Percentiles rank a stretch among this genome's conserved stretches.
Conservation (phyloP, 106 monocot genomes). For the Gastrodia elata region DNA sequence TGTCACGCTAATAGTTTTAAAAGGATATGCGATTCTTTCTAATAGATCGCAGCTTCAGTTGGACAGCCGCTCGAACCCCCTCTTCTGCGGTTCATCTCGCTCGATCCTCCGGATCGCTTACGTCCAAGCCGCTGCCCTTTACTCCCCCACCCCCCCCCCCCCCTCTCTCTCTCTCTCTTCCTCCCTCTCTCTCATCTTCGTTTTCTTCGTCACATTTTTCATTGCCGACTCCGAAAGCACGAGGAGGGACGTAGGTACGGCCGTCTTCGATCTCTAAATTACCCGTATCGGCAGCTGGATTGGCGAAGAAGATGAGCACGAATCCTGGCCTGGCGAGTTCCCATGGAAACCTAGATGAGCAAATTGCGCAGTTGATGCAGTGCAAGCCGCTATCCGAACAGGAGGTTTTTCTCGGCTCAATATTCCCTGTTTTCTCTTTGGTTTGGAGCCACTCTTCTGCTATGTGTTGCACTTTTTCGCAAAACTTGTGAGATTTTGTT, state of each 20-base stretch:
- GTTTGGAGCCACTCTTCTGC: neutral
- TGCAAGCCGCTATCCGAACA: slow-evolving; percentile 64
- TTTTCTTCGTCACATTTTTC: neutral
- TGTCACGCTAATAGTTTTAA: too few relatives aligned
- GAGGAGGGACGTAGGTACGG: neutral
- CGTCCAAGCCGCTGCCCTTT: neutral
- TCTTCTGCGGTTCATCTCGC: neutral
- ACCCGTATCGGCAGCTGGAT: neutral
- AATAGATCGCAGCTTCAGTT: too few relatives aligned
- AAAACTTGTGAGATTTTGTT: neutral
- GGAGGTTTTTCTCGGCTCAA: slow-evolving; percentile 24
- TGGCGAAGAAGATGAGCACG: slow-evolving; percentile 33
- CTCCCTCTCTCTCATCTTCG: neutral
- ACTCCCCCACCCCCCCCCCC: neutral
- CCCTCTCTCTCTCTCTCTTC: neutral
- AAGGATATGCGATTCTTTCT: too few relatives aligned
- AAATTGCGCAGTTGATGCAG: slow-evolving; percentile 67
- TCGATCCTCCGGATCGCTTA: neutral
- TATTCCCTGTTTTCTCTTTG: neutral
- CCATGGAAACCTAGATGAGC: slow-evolving; percentile 53
- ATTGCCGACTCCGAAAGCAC: neutral
- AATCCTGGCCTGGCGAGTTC: slow-evolving; percentile 24
- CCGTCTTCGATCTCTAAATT: neutral
- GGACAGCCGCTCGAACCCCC: neutral
- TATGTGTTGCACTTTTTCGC: neutral